A percentile compares a stretch with the other conserved stretches of the same genome.
These are phyloP conservation scores for Sicyos edulis DNA, from an alignment of 306 rosid genomes.

Conservation along the genomic window DNA sequence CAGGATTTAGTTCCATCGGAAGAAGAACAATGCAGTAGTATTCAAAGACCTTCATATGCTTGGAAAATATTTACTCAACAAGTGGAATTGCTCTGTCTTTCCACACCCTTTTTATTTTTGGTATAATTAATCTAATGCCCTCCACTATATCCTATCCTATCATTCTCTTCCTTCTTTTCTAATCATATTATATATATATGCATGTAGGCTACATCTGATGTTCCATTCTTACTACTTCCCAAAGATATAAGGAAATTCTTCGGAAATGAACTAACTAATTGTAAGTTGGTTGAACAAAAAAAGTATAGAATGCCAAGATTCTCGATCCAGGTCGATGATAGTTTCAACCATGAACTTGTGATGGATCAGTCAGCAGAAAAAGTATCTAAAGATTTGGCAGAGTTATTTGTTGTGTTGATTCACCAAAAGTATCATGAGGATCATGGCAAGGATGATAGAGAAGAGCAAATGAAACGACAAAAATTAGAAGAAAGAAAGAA, in stretches of 20 bases:
- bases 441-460: not conserved
- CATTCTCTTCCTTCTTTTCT: not conserved
- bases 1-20: conserved; percentile 20
- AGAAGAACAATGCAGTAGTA: conserved; percentile 27
- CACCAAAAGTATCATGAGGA: conserved; percentile 50
- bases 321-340: conserved; percentile 53
- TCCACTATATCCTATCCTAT: not conserved
- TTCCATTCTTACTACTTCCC: conserved; percentile 58
- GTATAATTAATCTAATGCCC: conserved; percentile 31
- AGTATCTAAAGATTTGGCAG: conserved; percentile 53
- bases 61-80: conserved; percentile 79
- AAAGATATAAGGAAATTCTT: conserved; percentile 53
- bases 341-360: conserved; percentile 44
- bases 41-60: conserved; percentile 45
- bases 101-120: conserved; percentile 67
- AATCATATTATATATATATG: not conserved
- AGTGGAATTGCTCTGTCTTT: conserved; percentile 50
- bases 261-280: conserved; percentile 34
- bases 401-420: conserved; percentile 58
- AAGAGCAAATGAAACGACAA: no score
- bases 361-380: conserved; percentile 46
- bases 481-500: conserved; percentile 31
- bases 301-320: conserved; percentile 51
- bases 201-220: conserved; percentile 74
- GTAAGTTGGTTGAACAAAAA: conserved; percentile 32